Evolutionary conservation across 805 yeast genomes (phyloP), one percentile per base, ranked within the genome.

Genomic region (Saccharomycopsis amapae): DNA sequence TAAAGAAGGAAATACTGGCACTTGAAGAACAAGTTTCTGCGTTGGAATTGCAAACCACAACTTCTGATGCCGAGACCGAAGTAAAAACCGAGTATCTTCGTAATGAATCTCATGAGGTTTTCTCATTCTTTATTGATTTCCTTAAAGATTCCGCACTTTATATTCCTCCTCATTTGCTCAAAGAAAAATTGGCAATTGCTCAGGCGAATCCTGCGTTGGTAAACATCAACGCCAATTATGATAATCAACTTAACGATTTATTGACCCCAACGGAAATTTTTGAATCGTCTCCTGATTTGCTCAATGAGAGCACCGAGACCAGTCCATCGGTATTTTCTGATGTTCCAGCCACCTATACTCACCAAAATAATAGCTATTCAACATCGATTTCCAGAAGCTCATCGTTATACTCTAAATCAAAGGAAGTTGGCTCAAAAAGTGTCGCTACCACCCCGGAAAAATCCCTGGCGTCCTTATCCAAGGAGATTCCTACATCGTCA

Each of bases 361-460:
- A 46, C 24, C 52, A 48, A 35, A 48, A 49, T 15, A 41, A 41
- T 30, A 49, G 52, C 38, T 49, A 42, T 36, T 36, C 37, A 18
- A 49, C 50, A 9, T 46, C 49, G 6, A 40, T 43, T 19, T 49
- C 52, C 7, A 22, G 46, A 33, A 28, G 47, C 18, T 49, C 52
- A 6, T 45, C 50, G 4, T 45, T 49, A 25, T 49, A 49, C 37
- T 47, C 51, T 10, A 47, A 47, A 18, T 10, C 19, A 7, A 17
- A 35, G 6, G 7, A 10, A 17, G 39, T 5, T 35, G 19, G 5
- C 12, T 5, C 19, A 35, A 22, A 19, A 17, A 5, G 10, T 6
- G 39, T 7, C 18, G 15, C 15, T 3, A 38, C 46, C 12, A 37
- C 46, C 18, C 34, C 46, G 26, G 35, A 28, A 38, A 40, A 24